These are phyloP conservation scores for Kickxella alabastrina DNA, from an alignment of 192 early-diverging fungal species.

Conservation along the genomic window DNA sequence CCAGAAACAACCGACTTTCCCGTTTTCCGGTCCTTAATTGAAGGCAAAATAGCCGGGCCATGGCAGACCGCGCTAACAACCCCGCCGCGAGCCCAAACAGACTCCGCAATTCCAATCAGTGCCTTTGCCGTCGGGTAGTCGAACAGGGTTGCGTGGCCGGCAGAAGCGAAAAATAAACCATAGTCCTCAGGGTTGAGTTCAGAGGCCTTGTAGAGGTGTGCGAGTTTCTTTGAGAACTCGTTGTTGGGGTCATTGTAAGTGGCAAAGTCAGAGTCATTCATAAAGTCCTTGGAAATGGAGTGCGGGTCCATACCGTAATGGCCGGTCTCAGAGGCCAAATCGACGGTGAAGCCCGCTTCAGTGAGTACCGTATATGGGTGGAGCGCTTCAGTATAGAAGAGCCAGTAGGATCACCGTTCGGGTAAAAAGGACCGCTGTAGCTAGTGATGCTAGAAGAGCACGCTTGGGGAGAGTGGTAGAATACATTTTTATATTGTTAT, in stretches of 20 bases:
- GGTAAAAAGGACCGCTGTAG: conserved; percentile 53
- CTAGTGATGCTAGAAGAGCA: conserved; percentile 52
- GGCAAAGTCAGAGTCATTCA: conserved; percentile 34
- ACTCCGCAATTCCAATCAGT: conserved; percentile 51
- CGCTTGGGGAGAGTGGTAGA: conserved; percentile 51
- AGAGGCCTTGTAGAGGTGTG: conserved; percentile 42
- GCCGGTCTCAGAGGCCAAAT: conserved; percentile 55
- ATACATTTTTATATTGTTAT: too few relatives aligned
- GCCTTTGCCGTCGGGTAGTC: conserved; percentile 52
- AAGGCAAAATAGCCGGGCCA: conserved; percentile 64
- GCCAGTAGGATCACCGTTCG: conserved; percentile 53
- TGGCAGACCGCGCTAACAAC: conserved; percentile 56
- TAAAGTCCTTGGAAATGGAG: conserved; percentile 43
- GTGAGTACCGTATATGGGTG: conserved; percentile 51
- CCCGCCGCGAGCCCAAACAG: conserved; percentile 54
- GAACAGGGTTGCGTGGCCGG: conserved; percentile 54
- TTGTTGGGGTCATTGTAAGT: conserved; percentile 33
- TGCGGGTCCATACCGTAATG: conserved; percentile 53
- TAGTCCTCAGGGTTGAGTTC: conserved; percentile 50
- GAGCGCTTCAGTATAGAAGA: conserved; percentile 56
- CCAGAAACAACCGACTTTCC: conserved; percentile 61
- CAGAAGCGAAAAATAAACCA: conserved; percentile 55
- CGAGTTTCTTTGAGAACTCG: conserved; percentile 47
- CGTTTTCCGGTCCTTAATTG: conserved; percentile 54
- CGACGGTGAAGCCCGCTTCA: conserved; percentile 51